These are phyloP conservation scores for Primulina tabacum DNA, from an alignment of 257 asterid species.

Conservation along the genomic window DNA sequence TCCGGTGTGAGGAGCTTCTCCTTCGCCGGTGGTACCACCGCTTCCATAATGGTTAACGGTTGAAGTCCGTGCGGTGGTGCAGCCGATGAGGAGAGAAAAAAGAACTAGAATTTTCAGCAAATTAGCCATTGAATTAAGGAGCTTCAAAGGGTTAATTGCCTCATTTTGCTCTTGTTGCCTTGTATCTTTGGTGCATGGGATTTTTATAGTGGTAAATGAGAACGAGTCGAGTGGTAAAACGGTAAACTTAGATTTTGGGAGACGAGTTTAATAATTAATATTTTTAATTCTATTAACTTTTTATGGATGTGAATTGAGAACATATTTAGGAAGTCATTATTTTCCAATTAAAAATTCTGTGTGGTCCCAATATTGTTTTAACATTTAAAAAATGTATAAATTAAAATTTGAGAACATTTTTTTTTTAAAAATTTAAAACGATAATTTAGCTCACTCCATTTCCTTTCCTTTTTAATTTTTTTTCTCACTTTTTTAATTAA, in stretches of 20 bases:
- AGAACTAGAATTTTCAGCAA: constrained; percentile 32
- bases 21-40: not conserved
- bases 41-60: constrained; percentile 9
- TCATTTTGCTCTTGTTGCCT: constrained; percentile 5
- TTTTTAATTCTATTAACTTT: constrained; percentile 24
- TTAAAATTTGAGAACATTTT: too few relatives aligned
- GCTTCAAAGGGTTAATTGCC: constrained; percentile 17
- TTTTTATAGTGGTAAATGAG: constrained; percentile 12
- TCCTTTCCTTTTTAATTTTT: too few relatives aligned
- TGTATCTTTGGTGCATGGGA: not conserved
- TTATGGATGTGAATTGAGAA: constrained; percentile 29
- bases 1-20: not conserved
- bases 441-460: too few relatives aligned
- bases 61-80: constrained; percentile 12
- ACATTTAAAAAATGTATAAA: too few relatives aligned
- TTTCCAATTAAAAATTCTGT: not conserved
- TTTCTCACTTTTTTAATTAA: too few relatives aligned
- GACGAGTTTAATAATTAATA: not conserved
- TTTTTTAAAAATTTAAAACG: too few relatives aligned
- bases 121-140: constrained; percentile 27
- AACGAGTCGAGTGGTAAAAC: not conserved
- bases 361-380: not conserved
- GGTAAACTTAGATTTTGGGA: not conserved
- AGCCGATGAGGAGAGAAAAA: constrained; percentile 19
- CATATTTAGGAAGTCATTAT: not conserved